Conservation (phyloP, 345 rosid genomes). For the Populus euphratica region DNA sequence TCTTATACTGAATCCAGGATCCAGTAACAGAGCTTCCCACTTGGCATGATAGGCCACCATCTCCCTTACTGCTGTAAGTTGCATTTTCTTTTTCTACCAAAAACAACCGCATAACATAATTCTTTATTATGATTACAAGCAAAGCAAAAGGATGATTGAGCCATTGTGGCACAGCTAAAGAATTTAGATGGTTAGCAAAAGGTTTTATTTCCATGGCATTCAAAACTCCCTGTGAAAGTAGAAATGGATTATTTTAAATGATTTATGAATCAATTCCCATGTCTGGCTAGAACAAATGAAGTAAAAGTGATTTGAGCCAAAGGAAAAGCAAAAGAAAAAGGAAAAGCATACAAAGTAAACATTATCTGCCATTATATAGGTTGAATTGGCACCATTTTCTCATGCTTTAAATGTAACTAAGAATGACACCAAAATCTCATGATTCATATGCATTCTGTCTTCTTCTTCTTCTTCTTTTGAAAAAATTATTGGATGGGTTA, state of each 20-base stretch:
- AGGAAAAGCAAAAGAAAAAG: too few species aligned
- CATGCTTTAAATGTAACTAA: too few species aligned
- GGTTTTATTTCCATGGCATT: background rate
- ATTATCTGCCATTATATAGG: too few species aligned
- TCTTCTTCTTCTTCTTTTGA: too few species aligned
- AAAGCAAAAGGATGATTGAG: background rate
- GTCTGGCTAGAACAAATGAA: background rate
- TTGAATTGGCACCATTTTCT: too few species aligned
- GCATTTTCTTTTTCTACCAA: background rate
- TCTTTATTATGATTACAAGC: background rate
- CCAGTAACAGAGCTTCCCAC: conserved; percentile 81
- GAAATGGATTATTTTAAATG: background rate
- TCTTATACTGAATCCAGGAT: conserved; percentile 50
- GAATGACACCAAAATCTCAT: too few species aligned
- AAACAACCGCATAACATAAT: background rate
- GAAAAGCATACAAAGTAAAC: too few species aligned
- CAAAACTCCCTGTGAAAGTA: background rate
- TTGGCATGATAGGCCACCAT: conserved; percentile 57
- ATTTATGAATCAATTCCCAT: background rate
- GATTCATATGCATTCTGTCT: too few species aligned
- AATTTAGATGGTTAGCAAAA: background rate
- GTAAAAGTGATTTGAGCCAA: background rate
- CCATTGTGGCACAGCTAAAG: background rate
- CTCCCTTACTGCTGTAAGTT: conserved; percentile 74
- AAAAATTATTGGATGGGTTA: too few species aligned